Evolutionary conservation across 2,329 filamentous ascomycete genomes (phyloP).

Genomic region (Microsporum audouinii): DNA sequence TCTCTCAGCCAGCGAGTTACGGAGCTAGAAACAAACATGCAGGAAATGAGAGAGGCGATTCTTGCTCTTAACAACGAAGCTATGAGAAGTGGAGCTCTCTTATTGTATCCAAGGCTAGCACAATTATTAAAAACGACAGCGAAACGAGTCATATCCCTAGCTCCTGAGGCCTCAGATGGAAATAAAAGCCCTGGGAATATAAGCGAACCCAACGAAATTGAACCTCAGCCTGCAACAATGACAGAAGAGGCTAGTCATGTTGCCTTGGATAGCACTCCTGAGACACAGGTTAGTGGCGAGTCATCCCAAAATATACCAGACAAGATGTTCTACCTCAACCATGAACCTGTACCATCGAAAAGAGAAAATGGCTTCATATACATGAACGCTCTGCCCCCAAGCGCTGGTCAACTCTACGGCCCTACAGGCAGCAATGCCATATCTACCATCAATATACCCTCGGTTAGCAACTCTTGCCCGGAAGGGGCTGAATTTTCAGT

Average conservation of each 20-base stretch:
- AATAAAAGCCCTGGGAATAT: neutral
- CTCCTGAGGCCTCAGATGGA: conserved; percentile 14
- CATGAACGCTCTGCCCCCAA: neutral
- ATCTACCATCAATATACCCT: neutral
- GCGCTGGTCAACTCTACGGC: neutral
- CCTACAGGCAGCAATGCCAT: neutral
- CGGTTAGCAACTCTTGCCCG: neutral
- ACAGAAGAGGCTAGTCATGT: neutral
- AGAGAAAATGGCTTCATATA: neutral
- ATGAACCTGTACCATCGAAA: neutral
- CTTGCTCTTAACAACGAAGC: conserved; percentile 54
- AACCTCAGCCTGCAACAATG: neutral
- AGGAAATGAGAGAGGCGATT: conserved; percentile 64
- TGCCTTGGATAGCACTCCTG: neutral
- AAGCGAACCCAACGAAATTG: neutral
- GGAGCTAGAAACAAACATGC: conserved; percentile 54
- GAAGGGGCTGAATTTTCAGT: neutral
- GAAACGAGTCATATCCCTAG: conserved; percentile 47
- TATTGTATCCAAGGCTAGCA: conserved; percentile 46
- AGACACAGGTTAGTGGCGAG: neutral
- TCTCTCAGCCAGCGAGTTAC: conserved; percentile 60
- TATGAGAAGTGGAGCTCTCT: conserved; percentile 46
- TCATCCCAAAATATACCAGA: neutral
- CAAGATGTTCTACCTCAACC: neutral
- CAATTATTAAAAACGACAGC: conserved; percentile 47